Evolutionary conservation across 2,329 filamentous ascomycete species (phyloP).

Genomic region (Ophiosphaerella herpotricha): DNA sequence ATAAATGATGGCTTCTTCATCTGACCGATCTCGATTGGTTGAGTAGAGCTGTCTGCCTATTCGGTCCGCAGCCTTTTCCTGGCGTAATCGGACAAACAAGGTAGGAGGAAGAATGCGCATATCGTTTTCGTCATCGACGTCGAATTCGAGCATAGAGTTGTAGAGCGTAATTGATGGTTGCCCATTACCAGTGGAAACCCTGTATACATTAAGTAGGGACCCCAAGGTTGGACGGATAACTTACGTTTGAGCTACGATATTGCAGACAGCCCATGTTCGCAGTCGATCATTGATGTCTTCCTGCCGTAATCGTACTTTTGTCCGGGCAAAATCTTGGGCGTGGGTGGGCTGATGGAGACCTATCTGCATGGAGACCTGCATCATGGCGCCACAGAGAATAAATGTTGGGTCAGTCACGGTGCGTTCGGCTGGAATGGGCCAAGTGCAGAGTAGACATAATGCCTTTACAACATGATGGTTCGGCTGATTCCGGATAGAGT

Average conservation of each 20-base stretch:
- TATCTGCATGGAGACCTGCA: conserved; percentile 84
- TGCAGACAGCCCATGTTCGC: conserved; percentile 82
- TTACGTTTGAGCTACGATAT: conserved; percentile 77
- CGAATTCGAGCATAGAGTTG: conserved; percentile 68
- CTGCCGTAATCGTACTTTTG: conserved; percentile 73
- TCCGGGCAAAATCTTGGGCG: conserved; percentile 80
- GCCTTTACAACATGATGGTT: conserved; percentile 83
- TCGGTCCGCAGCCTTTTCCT: conserved; percentile 46
- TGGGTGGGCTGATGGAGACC: conserved; percentile 80
- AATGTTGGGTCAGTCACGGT: conserved; percentile 81
- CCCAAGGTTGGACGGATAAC: conserved; percentile 10
- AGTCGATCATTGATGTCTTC: conserved; percentile 80
- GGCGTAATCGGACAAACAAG: conserved; percentile 43
- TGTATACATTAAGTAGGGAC: conserved; percentile 35
- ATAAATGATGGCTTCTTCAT: conserved; percentile 38
- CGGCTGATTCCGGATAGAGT: conserved; percentile 76
- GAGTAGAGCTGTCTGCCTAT: conserved; percentile 46
- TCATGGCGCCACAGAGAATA: conserved; percentile 81
- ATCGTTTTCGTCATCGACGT: conserved; percentile 43
- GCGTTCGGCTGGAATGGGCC: conserved; percentile 81
- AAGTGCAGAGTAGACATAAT: conserved; percentile 77
- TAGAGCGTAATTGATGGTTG: conserved; percentile 79
- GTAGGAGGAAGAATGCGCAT: conserved; percentile 43
- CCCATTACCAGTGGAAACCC: conserved; percentile 80
- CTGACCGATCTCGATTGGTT: conserved; percentile 36